phyloP scores from a whole-genome alignment of 179 eudicot genomes.

The Actinidia polygama region DNA sequence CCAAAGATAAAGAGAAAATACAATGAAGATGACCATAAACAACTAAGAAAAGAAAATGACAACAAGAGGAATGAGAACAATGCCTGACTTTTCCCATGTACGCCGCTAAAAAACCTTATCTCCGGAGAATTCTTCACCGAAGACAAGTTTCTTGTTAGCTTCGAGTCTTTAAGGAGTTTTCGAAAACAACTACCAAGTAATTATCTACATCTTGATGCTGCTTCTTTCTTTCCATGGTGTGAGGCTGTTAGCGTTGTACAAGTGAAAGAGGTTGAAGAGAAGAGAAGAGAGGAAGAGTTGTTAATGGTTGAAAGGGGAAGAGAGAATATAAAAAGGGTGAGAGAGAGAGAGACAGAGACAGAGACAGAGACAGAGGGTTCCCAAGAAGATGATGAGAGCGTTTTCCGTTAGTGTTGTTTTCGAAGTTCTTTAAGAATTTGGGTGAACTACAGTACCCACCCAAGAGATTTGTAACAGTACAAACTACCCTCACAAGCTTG shows the following conservation, averaged over 20 bases:
- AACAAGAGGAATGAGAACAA: slow-evolving; percentile 24
- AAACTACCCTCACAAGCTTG: too few relatives aligned
- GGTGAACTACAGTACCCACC: too few relatives aligned
- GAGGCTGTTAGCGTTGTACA: not conserved
- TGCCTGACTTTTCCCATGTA: slow-evolving; percentile 66
- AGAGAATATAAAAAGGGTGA: not conserved
- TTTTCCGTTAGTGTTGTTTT: slow-evolving; percentile 43
- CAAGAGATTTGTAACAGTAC: too few relatives aligned
- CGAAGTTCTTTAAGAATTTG: slow-evolving; percentile 20
- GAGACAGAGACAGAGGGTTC: slow-evolving; percentile 26
- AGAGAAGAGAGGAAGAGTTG: not conserved
- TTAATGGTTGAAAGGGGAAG: not conserved
- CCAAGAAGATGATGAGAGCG: slow-evolving; percentile 42
- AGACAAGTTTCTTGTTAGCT: not conserved
- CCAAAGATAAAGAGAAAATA: not conserved
- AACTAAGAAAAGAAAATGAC: not conserved
- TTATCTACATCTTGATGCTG: not conserved
- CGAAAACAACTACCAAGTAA: not conserved
- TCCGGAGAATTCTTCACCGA: slow-evolving; percentile 23
- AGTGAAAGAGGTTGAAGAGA: not conserved
- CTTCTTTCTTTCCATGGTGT: slow-evolving; percentile 16
- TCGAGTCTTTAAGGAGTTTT: slow-evolving; percentile 12
- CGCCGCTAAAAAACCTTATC: slow-evolving; percentile 28
- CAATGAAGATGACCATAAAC: not conserved
- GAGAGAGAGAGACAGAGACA: not conserved